Evolutionary conservation across 768 basidiomycete genomes (phyloP).

Genomic region (Kondoa malvinella): DNA sequence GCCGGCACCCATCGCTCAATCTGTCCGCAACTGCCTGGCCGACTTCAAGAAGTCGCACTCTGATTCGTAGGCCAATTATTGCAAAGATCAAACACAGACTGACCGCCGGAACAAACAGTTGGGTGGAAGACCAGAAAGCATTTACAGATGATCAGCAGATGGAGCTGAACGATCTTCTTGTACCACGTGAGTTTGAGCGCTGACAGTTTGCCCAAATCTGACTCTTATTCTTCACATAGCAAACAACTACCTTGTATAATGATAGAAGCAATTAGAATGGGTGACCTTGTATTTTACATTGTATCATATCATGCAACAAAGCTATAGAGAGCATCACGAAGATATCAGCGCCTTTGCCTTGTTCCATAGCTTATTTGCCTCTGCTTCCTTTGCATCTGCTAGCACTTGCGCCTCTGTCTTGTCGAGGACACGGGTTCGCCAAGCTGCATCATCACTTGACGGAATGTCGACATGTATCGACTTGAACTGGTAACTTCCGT

Average conservation of each 20-base stretch:
- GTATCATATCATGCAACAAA: not conserved
- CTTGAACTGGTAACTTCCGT: not conserved
- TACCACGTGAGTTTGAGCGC: not conserved
- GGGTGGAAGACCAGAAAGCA: slow-evolving; percentile 71
- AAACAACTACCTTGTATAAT: slow-evolving; percentile 3
- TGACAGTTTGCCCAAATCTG: not conserved
- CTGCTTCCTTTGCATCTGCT: not conserved
- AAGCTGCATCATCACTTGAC: not conserved
- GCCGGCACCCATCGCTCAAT: slow-evolving; percentile 39
- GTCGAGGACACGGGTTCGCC: not conserved
- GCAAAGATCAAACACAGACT: slow-evolving; percentile 8
- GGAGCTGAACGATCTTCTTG: slow-evolving; percentile 23
- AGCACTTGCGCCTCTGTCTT: not conserved
- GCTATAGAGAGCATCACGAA: not conserved
- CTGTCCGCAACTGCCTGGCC: slow-evolving; percentile 25
- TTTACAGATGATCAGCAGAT: slow-evolving; percentile 68
- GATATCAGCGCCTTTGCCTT: not conserved
- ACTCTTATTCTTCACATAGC: not conserved
- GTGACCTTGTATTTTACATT: not conserved
- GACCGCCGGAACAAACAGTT: slow-evolving; percentile 45
- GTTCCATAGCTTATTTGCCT: not conserved
- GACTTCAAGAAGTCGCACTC: slow-evolving; percentile 29
- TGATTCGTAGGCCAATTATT: slow-evolving; percentile 18
- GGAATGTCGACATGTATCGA: slow-evolving; percentile 5
- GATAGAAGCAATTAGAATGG: not conserved